A percentile compares a stretch with the other conserved stretches of the same genome.
Conservation (phyloP, 768 basidiomycete species). For the Galerina sulciceps region DNA sequence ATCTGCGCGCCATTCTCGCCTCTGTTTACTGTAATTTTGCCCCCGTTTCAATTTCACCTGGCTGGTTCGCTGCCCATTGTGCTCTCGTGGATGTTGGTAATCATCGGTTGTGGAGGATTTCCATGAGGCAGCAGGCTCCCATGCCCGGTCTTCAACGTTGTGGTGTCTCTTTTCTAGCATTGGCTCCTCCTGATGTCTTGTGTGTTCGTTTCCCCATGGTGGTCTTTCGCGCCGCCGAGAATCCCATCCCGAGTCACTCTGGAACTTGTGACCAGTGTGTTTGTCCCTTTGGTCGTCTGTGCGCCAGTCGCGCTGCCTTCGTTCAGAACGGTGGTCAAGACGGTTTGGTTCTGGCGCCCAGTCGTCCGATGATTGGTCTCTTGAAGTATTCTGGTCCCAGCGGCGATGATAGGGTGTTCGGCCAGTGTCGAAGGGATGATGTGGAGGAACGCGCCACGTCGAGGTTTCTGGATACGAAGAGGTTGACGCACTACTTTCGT, state of each 20-base stretch:
- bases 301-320: conserved; percentile 38
- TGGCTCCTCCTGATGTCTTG: conserved; percentile 28
- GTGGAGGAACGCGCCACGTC: conserved; percentile 39
- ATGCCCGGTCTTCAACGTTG: conserved; percentile 56
- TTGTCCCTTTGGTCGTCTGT: conserved; percentile 46
- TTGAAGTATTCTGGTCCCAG: conserved; percentile 29
- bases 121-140: conserved; percentile 79
- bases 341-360: conserved; percentile 33
- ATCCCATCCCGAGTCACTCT: conserved; percentile 60
- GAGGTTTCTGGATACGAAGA: conserved; percentile 53
- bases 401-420: conserved; percentile 37
- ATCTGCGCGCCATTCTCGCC: conserved; percentile 58
- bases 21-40: conserved; percentile 40
- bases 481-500: conserved; percentile 44
- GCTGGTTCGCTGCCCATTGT: conserved; percentile 40
- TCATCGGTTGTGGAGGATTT: conserved; percentile 40
- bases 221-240: conserved; percentile 49
- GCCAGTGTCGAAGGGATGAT: conserved; percentile 43
- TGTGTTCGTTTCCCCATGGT: conserved; percentile 35
- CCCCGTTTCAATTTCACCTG: conserved; percentile 36
- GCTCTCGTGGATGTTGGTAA: conserved; percentile 43
- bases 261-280: conserved; percentile 35
- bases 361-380: conserved; percentile 35
- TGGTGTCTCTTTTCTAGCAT: conserved; percentile 31
- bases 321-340: conserved; percentile 32